Conservation (phyloP, 768 basidiomycete genomes). For the Leccinum sublutescens region DNA sequence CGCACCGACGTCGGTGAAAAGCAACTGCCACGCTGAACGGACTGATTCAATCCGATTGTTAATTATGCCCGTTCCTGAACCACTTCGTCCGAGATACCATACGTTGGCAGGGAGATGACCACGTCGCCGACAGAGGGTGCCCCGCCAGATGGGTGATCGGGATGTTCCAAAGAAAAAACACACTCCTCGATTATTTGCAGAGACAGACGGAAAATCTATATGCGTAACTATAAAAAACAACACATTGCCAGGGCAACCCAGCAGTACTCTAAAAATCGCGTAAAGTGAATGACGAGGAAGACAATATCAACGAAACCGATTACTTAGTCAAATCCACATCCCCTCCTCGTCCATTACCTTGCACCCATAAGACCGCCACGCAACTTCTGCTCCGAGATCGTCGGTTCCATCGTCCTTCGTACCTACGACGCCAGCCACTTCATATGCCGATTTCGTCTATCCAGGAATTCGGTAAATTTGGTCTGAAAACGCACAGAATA, state of each 20-base stretch:
- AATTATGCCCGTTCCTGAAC: not conserved
- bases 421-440: conserved; percentile 45
- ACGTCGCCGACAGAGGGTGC: not conserved
- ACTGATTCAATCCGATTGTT: too few relatives aligned
- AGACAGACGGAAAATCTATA: not conserved
- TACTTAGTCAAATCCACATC: conserved; percentile 9
- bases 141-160: not conserved
- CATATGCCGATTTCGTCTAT: conserved; percentile 45
- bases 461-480: not conserved
- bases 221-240: not conserved
- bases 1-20: not conserved
- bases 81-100: not conserved
- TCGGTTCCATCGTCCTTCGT: conserved; percentile 42
- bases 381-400: conserved; percentile 46
- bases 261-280: not conserved
- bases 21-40: too few relatives aligned
- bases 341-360: conserved; percentile 32
- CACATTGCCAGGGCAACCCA: not conserved
- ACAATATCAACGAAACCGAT: not conserved
- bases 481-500: not conserved
- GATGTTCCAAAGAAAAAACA: not conserved
- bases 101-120: not conserved
- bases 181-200: not conserved
- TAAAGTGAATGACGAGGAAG: not conserved
- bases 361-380: conserved; percentile 49